Base-by-base conservation (phyloP, 768 basidiomycete species). In the Amyloporia xantha region DNA sequence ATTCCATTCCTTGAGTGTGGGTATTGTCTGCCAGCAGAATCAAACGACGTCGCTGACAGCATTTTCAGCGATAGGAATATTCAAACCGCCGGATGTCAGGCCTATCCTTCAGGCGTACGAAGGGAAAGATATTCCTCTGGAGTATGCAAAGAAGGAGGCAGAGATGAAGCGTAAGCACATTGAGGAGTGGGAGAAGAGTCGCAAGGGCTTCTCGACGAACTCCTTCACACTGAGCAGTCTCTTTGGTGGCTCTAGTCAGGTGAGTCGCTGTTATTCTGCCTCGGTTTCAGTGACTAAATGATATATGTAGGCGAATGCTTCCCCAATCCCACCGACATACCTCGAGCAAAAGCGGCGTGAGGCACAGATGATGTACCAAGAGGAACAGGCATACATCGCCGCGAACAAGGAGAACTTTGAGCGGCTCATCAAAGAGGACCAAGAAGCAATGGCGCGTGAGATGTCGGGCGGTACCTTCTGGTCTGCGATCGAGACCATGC, bases 1-100 rank as follows among this genome's bases (percentile, higher is more conserved):
- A 93, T 99, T 55, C 95, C 95, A 1, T 97, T 98, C 82, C 76
- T 99, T 3, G 96, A 98, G 72, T 92, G 92, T 74, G 59, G 47
- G 75, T 69, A 7, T 26, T n/a, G 27, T 9, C n/a, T 15, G 10
- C 4, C n/a, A n/a, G n/a, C n/a, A n/a, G n/a, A n/a, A n/a, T n/a
- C n/a, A n/a, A n/a, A n/a, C n/a, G n/a, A 26, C 10, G 26, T 41
- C 33, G 25, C 19, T 20, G 17, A n/a, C 11, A 15, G 28, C 4
- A 15, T 24, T 11, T 37, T 2, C 58, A 95, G 95, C 96, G 5
- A 85, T 99, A 51, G 94, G 83, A 0, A 94, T 98, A 56, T 93
- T 91, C 71, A 84, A 83, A 53, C 84, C 89, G 1, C 62, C 74
- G 21, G 96, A 98, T 59, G 86, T 98, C 3, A 82, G 95, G 17